These are phyloP conservation scores for Thuidium tamariscinum DNA, from an alignment of 225 moss, liverwort and hornwort genomes.

Conservation along the genomic window DNA sequence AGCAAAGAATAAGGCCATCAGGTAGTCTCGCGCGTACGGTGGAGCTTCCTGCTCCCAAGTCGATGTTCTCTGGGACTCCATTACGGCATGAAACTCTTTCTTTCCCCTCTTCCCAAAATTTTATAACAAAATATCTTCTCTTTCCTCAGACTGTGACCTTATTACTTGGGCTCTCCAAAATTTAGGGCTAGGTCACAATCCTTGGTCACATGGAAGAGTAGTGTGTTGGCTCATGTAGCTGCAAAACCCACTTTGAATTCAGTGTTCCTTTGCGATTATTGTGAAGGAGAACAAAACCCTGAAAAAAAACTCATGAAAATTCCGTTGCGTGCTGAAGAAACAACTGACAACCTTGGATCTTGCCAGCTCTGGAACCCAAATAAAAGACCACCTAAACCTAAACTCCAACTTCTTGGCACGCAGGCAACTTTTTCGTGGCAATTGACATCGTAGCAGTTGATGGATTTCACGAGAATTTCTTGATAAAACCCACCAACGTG, in stretches of 20 bases:
- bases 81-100: neutral
- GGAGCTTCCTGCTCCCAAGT: slow-evolving; percentile 45
- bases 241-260: neutral
- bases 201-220: neutral
- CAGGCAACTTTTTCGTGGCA: neutral
- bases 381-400: neutral
- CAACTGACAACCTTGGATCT: neutral
- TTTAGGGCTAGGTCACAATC: neutral
- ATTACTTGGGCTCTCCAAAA: neutral
- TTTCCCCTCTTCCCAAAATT: neutral
- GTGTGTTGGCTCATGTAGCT: no score
- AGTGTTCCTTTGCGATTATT: neutral
- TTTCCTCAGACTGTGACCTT: neutral
- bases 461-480: neutral
- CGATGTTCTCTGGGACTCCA: neutral
- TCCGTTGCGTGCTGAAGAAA: neutral
- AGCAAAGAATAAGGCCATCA: slow-evolving; percentile 40
- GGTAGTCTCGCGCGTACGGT: slow-evolving; percentile 53
- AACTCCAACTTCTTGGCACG: neutral
- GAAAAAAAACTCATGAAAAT: no score
- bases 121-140: neutral
- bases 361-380: neutral
- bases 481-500: neutral
- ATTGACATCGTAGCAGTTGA: neutral
- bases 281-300: no score